Conservation (phyloP, 2,329 filamentous ascomycete genomes). For the Penicillium oxalicum region DNA sequence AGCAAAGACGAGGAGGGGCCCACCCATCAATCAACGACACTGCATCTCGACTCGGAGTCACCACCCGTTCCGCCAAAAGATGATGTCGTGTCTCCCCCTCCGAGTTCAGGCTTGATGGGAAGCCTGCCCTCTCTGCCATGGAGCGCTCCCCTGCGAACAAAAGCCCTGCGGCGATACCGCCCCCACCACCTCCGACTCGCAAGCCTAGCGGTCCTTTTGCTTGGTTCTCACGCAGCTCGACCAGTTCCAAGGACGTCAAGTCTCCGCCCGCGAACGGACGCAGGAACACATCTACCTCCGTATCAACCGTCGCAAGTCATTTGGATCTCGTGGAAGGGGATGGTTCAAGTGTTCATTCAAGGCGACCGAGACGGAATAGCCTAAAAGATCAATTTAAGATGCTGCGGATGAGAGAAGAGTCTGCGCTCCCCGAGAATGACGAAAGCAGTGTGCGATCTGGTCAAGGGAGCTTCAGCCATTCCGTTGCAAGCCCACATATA, state of each 20-base stretch:
- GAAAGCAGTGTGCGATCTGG: constrained; percentile 47
- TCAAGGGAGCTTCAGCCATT: constrained; percentile 38
- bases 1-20: constrained; percentile 50
- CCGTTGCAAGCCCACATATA: constrained; percentile 44
- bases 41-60: constrained; percentile 22
- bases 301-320: constrained; percentile 72
- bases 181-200: constrained; percentile 45
- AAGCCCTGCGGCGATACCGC: constrained; percentile 33
- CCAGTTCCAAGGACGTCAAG: constrained; percentile 49
- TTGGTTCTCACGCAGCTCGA: constrained; percentile 68
- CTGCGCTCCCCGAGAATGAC: constrained; percentile 53
- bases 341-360: constrained; percentile 40
- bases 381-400: constrained; percentile 74
- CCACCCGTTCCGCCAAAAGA: constrained; percentile 32
- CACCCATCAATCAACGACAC: constrained; percentile 19
- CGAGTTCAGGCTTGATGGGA: constrained; percentile 42
- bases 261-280: constrained; percentile 50
- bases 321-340: constrained; percentile 67
- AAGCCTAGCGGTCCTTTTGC: constrained; percentile 86
- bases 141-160: constrained; percentile 52
- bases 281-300: constrained; percentile 73
- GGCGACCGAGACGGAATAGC: constrained; percentile 54
- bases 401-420: constrained; percentile 68
- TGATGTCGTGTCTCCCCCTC: constrained; percentile 21
- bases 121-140: constrained; percentile 68